phyloP scores from a whole-genome alignment of 495 filamentous ascomycete genomes.

The Hypoxylon perforatum region DNA sequence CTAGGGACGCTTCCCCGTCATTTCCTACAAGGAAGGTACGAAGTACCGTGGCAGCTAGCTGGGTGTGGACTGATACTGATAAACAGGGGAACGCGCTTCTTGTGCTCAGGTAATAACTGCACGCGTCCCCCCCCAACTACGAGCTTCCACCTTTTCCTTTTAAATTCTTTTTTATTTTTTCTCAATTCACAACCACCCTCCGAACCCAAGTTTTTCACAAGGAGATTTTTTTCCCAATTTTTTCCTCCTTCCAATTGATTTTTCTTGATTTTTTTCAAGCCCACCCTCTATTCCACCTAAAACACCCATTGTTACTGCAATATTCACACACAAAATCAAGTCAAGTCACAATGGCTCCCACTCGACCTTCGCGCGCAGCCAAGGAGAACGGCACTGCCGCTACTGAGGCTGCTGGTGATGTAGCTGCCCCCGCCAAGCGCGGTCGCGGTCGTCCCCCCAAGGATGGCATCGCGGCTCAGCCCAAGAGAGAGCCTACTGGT shows the following conservation, averaged over 20 bases:
- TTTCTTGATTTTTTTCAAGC: slow-evolving; percentile 2
- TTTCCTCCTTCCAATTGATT: slow-evolving; percentile 9
- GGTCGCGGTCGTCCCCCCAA: slow-evolving; percentile 58
- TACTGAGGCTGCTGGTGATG: slow-evolving; percentile 24
- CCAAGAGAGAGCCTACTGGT: slow-evolving; percentile 51
- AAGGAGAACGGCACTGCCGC: slow-evolving; percentile 40
- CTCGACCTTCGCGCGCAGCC: slow-evolving; percentile 35
- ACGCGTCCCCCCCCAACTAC: slow-evolving; percentile 32
- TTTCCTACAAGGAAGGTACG: slow-evolving; percentile 21
- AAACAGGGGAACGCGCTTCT: slow-evolving; percentile 34
- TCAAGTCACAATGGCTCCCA: slow-evolving; percentile 38
- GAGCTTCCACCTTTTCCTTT: neutral
- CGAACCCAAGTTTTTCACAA: neutral
- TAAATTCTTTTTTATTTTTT: slow-evolving; percentile 3
- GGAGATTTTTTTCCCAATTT: neutral
- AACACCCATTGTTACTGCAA: neutral
- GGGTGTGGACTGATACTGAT: slow-evolving; percentile 22
- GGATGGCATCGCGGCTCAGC: slow-evolving; percentile 49
- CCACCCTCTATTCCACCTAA: neutral
- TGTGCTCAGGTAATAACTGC: slow-evolving; percentile 14
- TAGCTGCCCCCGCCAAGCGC: slow-evolving; percentile 50
- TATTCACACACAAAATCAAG: slow-evolving; percentile 1
- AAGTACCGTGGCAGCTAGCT: too few species aligned
- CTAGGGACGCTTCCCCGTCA: slow-evolving; percentile 29
- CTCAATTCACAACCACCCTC: neutral